A percentile compares a stretch with the other conserved stretches of the same genome.
Evolutionary conservation across 106 monocot species (phyloP).

Genomic region (Cymbidium sinense): DNA sequence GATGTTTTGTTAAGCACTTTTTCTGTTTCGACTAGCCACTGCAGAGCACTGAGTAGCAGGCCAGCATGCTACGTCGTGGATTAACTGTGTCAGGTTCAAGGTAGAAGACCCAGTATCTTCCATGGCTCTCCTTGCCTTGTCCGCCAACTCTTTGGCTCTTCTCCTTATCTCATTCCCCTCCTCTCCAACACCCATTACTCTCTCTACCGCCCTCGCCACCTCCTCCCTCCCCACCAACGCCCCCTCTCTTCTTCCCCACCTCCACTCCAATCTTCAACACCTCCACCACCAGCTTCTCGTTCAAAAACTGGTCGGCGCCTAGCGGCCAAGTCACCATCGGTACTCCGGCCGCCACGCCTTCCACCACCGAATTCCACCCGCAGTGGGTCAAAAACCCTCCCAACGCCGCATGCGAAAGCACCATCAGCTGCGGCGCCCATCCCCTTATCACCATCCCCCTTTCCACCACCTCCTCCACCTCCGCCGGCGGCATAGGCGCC

Average conservation of each 20-base stretch:
- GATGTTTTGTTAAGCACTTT: too few relatives aligned
- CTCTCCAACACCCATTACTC: constrained; percentile 26
- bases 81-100: not conserved
- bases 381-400: constrained; percentile 71
- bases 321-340: constrained; percentile 49
- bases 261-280: constrained; percentile 33
- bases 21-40: too few relatives aligned
- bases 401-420: constrained; percentile 35
- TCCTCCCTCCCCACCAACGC: constrained; percentile 21
- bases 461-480: constrained; percentile 12
- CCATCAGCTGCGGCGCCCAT: constrained; percentile 45
- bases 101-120: constrained; percentile 33
- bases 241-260: constrained; percentile 9
- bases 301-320: constrained; percentile 44
- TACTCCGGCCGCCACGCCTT: constrained; percentile 31
- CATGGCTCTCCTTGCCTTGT: constrained; percentile 26
- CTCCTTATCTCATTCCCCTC: constrained; percentile 14
- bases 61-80: not conserved
- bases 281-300: constrained; percentile 35
- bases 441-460: constrained; percentile 21
- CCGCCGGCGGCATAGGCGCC: not conserved
- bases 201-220: constrained; percentile 24
- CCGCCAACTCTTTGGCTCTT: constrained; percentile 28
- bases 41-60: too few relatives aligned
- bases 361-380: constrained; percentile 63